Evolutionary conservation across 805 yeast genomes (phyloP).

Genomic region (Kodamaea laetipori): DNA sequence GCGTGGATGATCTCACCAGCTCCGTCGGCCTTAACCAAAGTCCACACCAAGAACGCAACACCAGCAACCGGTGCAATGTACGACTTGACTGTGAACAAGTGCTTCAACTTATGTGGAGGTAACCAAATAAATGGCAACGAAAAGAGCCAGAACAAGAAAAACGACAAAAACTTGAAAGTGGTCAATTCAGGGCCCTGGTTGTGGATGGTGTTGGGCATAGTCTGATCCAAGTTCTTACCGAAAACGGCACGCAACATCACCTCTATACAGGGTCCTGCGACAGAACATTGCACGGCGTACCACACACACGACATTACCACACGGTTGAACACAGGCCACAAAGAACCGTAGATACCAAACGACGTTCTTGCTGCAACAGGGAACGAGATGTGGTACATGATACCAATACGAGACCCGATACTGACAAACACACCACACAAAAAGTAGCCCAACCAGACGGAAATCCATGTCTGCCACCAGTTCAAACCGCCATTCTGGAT

Average conservation of each 20-base stretch:
- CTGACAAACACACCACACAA: conserved; percentile 70
- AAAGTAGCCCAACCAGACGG: conserved; percentile 83
- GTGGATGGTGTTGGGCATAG: conserved; percentile 64
- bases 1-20: conserved; percentile 71
- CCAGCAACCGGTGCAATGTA: conserved; percentile 81
- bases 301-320: conserved; percentile 86
- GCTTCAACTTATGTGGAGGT: conserved; percentile 80
- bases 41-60: conserved; percentile 80
- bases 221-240: conserved; percentile 59
- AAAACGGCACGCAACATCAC: conserved; percentile 75
- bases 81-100: conserved; percentile 82
- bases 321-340: conserved; percentile 88
- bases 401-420: conserved; percentile 75
- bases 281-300: conserved; percentile 85
- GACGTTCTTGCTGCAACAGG: conserved; percentile 81
- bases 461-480: conserved; percentile 92
- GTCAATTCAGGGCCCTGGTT: conserved; percentile 58
- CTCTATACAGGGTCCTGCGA: conserved; percentile 80
- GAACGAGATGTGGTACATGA: conserved; percentile 78
- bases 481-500: conserved; percentile 67
- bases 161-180: conserved; percentile 70
- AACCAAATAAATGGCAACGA: conserved; percentile 81
- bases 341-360: conserved; percentile 83
- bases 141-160: conserved; percentile 79
- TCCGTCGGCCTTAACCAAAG: conserved; percentile 77